Evolutionary conservation across 345 rosid genomes (phyloP), one percentile per base, ranked within the genome.

Genomic region (Gossypium turneri): DNA sequence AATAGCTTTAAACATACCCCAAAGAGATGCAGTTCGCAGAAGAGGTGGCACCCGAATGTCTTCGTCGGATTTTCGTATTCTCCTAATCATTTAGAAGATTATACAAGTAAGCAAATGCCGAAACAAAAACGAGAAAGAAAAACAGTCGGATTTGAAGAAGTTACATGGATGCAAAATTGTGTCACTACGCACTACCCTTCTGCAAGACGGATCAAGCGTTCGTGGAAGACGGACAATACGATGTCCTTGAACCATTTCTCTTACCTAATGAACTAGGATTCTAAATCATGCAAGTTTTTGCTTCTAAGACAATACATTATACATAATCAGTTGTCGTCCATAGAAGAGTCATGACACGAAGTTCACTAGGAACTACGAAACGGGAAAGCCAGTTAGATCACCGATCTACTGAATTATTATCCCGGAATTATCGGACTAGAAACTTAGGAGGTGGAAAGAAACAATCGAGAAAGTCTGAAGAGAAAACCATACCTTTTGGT

Each of bases 41-140:
- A 94, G 95, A 70, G 97, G 98, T 53, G 97, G 97, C 69, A 92
- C 85, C 3, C 97, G 95, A 65, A 94, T 76, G 78, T 92, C 97
- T 66, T 92, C 88, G 59, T 94, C 97, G 20, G 97, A 88, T 83
- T 87, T 90, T 84, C 81, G 90, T 72, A 90, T 78, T 81, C 81
- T 90, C 97, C 98, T 92, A 77, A 73, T 25, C 13, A 77, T 66
- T 79, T 61, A 75, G 65, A 73, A 52, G 69, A 73, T 29, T 65
- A 27, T 67, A 17, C 25, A 1, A 19, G 62, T 80, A 12, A 70
- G 45, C 25, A 65, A 77, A 48, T 17, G 29, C 44, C 29, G 67
- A 38, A 12, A 27, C 17, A 57, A 65, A 4, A 43, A 52, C 58
- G 11, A 53, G 1, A 53, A 51, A 53, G 8, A 16, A 56, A 19